Percentiles rank a stretch among this genome's conserved stretches.
Conservation (phyloP, 805 yeast genomes). For the Jamesozyma piceae region DNA sequence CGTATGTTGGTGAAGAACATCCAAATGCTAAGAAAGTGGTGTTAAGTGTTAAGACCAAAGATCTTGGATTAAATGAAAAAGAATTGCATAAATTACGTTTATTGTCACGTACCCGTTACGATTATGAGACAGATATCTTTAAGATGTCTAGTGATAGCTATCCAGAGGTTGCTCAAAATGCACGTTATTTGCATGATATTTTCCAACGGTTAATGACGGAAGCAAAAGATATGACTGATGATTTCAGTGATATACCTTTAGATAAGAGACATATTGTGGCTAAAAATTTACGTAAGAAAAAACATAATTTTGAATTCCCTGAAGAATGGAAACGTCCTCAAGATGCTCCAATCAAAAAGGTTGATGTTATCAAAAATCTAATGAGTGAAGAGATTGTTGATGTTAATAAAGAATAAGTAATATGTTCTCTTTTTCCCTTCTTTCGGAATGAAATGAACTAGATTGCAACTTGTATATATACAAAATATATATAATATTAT, state of each 20-base stretch:
- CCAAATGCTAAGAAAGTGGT: constrained; percentile 55
- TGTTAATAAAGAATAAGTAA: neutral
- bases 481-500: neutral
- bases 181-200: constrained; percentile 57
- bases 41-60: constrained; percentile 42
- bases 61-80: constrained; percentile 42
- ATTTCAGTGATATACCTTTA: constrained; percentile 69
- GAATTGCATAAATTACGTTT: constrained; percentile 69
- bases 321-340: constrained; percentile 70
- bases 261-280: constrained; percentile 62
- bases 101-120: constrained; percentile 69
- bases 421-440: neutral
- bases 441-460: neutral
- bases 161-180: constrained; percentile 78
- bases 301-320: constrained; percentile 50
- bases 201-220: constrained; percentile 53
- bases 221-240: constrained; percentile 48
- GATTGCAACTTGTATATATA: neutral
- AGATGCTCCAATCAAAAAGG: constrained; percentile 48
- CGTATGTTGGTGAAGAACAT: constrained; percentile 62
- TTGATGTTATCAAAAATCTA: constrained; percentile 14
- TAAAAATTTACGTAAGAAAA: constrained; percentile 36
- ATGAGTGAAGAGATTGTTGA: neutral
- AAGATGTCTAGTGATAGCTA: constrained; percentile 57
- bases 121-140: constrained; percentile 48